Evolutionary conservation across 768 basidiomycete species (phyloP), one percentile per base, ranked within the genome.

Genomic region (Phanerochaete sordida): DNA sequence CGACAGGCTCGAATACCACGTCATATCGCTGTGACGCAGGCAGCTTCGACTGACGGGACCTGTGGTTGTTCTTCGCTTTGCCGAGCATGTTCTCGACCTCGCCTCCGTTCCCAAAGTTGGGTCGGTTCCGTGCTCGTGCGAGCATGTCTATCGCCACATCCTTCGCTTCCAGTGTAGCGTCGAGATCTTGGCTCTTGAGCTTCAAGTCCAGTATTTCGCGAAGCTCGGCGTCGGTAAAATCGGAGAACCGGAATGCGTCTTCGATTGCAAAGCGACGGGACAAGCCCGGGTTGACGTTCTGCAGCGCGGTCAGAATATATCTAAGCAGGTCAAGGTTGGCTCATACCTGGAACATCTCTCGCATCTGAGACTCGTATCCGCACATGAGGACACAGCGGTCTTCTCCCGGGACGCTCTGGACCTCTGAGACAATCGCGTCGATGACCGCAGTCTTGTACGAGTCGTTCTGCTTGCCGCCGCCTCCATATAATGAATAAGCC

Each of bases 271-370:
- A 90, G 0, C 88, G 84, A 24, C 88, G 80, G 1, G 81, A 71
- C 9, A 89, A 71, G 15, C 87, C 88, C 0, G 86, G 83, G 64
- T 89, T 90, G 30, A 88, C 87, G 51, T 88, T 84, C 87, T 89
- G 45, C n/a, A n/a, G n/a, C n/a, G n/a, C n/a, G n/a, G n/a, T n/a
- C n/a, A 16, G 30, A 23, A 1, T n/a, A n/a, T n/a, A n/a, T n/a
- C n/a, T n/a, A n/a, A n/a, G n/a, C n/a, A n/a, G n/a, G n/a, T 7
- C 6, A 6, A 35, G 33, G 30, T 13, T 19, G 39, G 21, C 15
- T 6, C 73, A 45, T 68, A 81, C 87, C 74, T 87, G 85, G 70
- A 88, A 88, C 88, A 90, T 90, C 26, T 88, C 83, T 21, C 72
- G 68, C 80, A 89, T 88, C 64, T 87, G 76, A 5, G 81, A 75